Evolutionary conservation across 1,284 basidiomycete species (phyloP).

Genomic region (Tylopilus orsonianus): DNA sequence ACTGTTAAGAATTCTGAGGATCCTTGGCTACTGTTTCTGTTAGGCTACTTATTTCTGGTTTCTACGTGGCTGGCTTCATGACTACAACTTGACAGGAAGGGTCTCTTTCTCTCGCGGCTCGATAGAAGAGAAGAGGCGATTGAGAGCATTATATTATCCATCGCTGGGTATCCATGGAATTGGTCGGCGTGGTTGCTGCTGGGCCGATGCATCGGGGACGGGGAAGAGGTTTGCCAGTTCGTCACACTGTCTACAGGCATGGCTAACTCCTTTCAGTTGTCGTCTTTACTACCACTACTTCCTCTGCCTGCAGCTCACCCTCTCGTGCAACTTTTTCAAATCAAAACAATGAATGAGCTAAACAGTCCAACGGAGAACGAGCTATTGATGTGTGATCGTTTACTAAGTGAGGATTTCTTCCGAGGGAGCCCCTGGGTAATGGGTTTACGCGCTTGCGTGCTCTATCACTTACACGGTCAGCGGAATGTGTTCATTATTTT

Average conservation of each 20-base stretch:
- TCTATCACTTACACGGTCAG: slow-evolving; percentile 87
- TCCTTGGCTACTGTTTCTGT: slow-evolving; percentile 88
- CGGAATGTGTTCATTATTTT: slow-evolving; percentile 6
- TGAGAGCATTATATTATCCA: slow-evolving; percentile 76
- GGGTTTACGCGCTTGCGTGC: slow-evolving; percentile 81
- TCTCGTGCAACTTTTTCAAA: slow-evolving; percentile 84
- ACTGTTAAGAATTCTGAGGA: slow-evolving; percentile 60
- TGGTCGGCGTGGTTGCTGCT: slow-evolving; percentile 93
- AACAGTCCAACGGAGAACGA: slow-evolving; percentile 85
- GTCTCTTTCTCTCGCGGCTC: slow-evolving; percentile 76
- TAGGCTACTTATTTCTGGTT: slow-evolving; percentile 9
- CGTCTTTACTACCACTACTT: slow-evolving; percentile 61
- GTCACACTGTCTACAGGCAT: not conserved
- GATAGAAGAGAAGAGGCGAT: slow-evolving; percentile 84
- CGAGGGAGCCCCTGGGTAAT: slow-evolving; percentile 85
- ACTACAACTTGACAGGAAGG: slow-evolving; percentile 52
- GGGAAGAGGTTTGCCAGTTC: slow-evolving; percentile 72
- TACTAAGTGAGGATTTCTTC: slow-evolving; percentile 73
- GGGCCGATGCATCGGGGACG: slow-evolving; percentile 78
- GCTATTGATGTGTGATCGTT: slow-evolving; percentile 73
- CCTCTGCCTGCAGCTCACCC: slow-evolving; percentile 68
- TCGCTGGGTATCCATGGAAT: slow-evolving; percentile 88
- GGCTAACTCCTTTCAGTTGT: slow-evolving; percentile 48
- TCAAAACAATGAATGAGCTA: slow-evolving; percentile 88
- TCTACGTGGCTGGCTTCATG: slow-evolving; percentile 8